Percentiles rank a stretch among this genome's conserved stretches.
These are phyloP conservation scores for Pyrus hybrid DNA, from an alignment of 331 rosid species.

Conservation along the genomic window DNA sequence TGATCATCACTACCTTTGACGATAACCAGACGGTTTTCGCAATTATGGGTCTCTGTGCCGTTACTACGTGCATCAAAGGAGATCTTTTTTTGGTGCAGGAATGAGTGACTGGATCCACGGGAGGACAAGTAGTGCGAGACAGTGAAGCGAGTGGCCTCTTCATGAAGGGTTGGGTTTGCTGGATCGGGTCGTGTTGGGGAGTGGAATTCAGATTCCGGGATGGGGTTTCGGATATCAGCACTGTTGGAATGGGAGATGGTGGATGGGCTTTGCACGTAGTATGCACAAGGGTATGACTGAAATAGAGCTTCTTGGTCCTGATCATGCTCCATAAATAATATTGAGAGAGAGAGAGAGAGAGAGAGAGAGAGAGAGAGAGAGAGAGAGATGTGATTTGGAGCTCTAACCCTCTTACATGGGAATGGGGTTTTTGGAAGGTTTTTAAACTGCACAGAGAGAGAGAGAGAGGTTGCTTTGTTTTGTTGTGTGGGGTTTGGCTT, in stretches of 20 bases:
- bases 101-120: constrained; percentile 54
- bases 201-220: constrained; percentile 40
- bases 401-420: background rate
- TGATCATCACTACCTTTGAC: background rate
- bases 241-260: constrained; percentile 59
- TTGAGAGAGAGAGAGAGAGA: background rate
- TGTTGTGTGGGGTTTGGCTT: background rate
- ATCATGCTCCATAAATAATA: constrained; percentile 26
- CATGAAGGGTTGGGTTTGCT: constrained; percentile 12
- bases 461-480: constrained; percentile 4
- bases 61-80: constrained; percentile 53
- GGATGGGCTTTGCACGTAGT: constrained; percentile 93
- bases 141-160: constrained; percentile 30
- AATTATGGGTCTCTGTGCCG: constrained; percentile 30
- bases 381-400: background rate
- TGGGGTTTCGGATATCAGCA: constrained; percentile 29
- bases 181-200: constrained; percentile 36
- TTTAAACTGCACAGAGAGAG: constrained; percentile 14
- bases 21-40: constrained; percentile 23
- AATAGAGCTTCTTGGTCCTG: constrained; percentile 55
- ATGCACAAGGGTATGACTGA: constrained; percentile 55
- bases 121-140: constrained; percentile 63
- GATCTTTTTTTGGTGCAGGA: constrained; percentile 49
- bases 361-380: background rate
- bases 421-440: constrained; percentile 3